Base-by-base conservation (phyloP, 2,329 filamentous ascomycete species). In the Aspergillus clavatus region DNA sequence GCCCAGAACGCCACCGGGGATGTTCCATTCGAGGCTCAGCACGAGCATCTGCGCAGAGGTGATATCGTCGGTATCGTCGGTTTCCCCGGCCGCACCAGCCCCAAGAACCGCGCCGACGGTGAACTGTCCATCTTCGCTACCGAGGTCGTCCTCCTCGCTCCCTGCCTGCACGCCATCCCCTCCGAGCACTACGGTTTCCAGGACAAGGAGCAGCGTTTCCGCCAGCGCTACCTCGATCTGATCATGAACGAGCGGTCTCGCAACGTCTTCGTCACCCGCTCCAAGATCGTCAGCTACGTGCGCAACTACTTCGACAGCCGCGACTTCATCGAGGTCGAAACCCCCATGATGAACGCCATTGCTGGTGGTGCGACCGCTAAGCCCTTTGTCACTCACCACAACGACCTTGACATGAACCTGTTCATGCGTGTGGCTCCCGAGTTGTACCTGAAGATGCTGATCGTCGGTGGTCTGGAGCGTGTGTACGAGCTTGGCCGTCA, bases 401-500 rank as follows among this genome's bases (percentile, higher is more conserved):
- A 98, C 70, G 93, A 97, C 42, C 79, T 93, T 41, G 82, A 95
- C 69, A 89, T 95, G 82, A 84, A 95, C 59, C 84, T 98, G 69
- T 97, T 86, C 72, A 86, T 98, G 81, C 86, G 93, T 64, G 83
- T 97, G 38, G 93, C 94, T 1, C 94, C 93, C 1, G 93, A 98
- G 72, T 75, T 98, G 45, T 95, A 94, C 71, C 83, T 98, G 60
- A 98, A 98, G 86, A 89, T 94, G 83, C 77, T 86, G 47, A 86
- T 97, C 40, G 91, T 98, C 24, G 94, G 94, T 62, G 93, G 91
- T 48, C 79, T 97, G 33, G 88, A 95, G 74, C 83, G 87, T 59
- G 93, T 98, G 11, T 98, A 95, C 71, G 93, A 98, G 68, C 82
- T 98, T 52, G 93, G 93, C 54, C 85, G 89, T 55, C 89, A 95